These are phyloP conservation scores for Monotropa hypopitys DNA, from an alignment of 179 eudicot genomes.

Conservation along the genomic window DNA sequence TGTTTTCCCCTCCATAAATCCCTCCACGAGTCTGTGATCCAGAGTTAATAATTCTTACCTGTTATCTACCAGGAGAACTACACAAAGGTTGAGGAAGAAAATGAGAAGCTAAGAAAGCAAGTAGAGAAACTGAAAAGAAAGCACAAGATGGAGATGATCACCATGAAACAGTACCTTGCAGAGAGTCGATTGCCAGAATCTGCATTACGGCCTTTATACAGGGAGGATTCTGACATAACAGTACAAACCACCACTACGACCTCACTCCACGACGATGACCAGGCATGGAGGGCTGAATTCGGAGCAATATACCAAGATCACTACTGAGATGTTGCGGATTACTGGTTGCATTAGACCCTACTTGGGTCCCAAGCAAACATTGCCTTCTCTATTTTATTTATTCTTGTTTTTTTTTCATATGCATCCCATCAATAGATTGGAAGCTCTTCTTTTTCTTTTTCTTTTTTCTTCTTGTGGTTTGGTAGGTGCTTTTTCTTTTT, in stretches of 20 bases:
- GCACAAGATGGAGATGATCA: constrained; percentile 83
- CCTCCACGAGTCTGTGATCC: background rate
- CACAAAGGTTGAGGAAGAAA: constrained; percentile 47
- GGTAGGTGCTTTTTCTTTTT: background rate
- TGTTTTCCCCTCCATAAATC: background rate
- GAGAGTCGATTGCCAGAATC: constrained; percentile 78
- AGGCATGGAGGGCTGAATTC: constrained; percentile 86
- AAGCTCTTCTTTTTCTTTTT: background rate
- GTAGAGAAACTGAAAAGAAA: constrained; percentile 71
- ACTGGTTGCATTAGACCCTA: constrained; percentile 11
- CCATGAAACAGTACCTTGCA: constrained; percentile 87
- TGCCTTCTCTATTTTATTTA: background rate
- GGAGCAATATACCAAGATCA: constrained; percentile 72
- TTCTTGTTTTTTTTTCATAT: background rate
- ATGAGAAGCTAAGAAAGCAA: constrained; percentile 62
- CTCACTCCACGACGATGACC: constrained; percentile 48
- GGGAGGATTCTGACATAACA: constrained; percentile 37
- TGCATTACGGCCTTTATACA: constrained; percentile 45
- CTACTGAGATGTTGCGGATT: constrained; percentile 11
- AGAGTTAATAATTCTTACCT: background rate
- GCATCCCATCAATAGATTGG: background rate
- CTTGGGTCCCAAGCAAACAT: constrained; percentile 17
- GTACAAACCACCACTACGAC: constrained; percentile 12
- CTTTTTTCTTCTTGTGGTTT: background rate
- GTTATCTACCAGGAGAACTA: constrained; percentile 37